Conservation (phyloP, 371 early-diverging fungal genomes). For the Mucor indicus region DNA sequence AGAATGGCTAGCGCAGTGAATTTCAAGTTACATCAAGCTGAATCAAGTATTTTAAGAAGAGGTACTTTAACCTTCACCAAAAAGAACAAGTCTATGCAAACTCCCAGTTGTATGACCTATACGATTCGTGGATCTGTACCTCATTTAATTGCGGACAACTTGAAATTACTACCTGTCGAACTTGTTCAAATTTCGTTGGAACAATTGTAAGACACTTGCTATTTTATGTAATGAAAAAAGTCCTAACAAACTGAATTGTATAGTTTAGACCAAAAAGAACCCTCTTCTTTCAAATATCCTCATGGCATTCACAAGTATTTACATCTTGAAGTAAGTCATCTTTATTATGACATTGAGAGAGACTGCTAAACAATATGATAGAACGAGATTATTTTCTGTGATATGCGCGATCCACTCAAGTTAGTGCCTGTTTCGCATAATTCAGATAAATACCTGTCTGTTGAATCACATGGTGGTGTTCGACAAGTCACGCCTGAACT, state of each 20-base stretch:
- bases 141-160: slow-evolving; percentile 69
- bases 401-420: slow-evolving; percentile 63
- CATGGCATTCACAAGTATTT: slow-evolving; percentile 56
- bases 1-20: slow-evolving; percentile 27
- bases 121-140: slow-evolving; percentile 72
- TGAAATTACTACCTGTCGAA: slow-evolving; percentile 43
- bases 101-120: slow-evolving; percentile 72
- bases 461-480: slow-evolving; percentile 67
- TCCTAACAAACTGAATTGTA: neutral
- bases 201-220: slow-evolving; percentile 57
- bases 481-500: slow-evolving; percentile 54
- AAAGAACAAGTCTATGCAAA: slow-evolving; percentile 46
- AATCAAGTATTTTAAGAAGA: slow-evolving; percentile 26
- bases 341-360: too few relatives aligned
- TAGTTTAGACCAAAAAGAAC: slow-evolving; percentile 46
- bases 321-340: slow-evolving; percentile 37
- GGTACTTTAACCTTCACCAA: slow-evolving; percentile 37
- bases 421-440: slow-evolving; percentile 46
- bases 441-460: slow-evolving; percentile 63
- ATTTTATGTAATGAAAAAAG: neutral
- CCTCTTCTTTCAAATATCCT: slow-evolving; percentile 50
- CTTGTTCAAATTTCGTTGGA: slow-evolving; percentile 54
- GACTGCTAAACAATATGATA: too few relatives aligned
- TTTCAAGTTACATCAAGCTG: slow-evolving; percentile 21
- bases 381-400: slow-evolving; percentile 55